Evolutionary conservation across 768 basidiomycete species (phyloP), one percentile per base, ranked within the genome.

Genomic region (Crucibulum laeve): DNA sequence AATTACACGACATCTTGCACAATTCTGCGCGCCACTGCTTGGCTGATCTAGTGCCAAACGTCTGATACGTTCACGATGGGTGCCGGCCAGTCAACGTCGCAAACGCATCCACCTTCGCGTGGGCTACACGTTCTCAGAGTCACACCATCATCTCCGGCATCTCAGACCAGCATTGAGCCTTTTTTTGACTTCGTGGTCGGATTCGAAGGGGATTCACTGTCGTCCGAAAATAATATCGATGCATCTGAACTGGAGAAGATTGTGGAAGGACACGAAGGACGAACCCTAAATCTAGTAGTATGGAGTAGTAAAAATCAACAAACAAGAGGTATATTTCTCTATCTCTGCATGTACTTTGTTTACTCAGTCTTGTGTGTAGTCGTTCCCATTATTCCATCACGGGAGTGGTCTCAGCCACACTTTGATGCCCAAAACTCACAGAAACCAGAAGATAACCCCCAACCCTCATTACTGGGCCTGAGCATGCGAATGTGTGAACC

Each of bases 111-210:
- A 10, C 82, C 84, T 32, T 59, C 71, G 30, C 81, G 75, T 47
- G 90, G 82, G 1, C 68, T 96, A 7, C 93, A 97, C 59, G 87
- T 93, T 49, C 70, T 96, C 44, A 82, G 93, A 43, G 92, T 96
- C 23, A 91, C 91, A 1, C 87, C 91, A 1, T 76, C 77, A 4
- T 93, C 90, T 1, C 96, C 96, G 4, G 91, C 95, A 0, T 89
- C 89, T 0, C 74, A 83, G 46, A 90, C 91, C 0, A 77, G 74
- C 42, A 82, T 94, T 36, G 90, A 87, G 58, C 89, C 95, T 3
- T 94, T 92, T 68, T 99, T 99, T 55, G 96, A 98, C 69, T 98
- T 96, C 60, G 78, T 99, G 17, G 83, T 96, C 32, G 96, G 95
- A 7, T 87, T 91, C 45, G 83, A 91, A 58, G 87, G 88, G 5